Conservation (phyloP, 306 rosid genomes). For the Sicyos baderoa region DNA sequence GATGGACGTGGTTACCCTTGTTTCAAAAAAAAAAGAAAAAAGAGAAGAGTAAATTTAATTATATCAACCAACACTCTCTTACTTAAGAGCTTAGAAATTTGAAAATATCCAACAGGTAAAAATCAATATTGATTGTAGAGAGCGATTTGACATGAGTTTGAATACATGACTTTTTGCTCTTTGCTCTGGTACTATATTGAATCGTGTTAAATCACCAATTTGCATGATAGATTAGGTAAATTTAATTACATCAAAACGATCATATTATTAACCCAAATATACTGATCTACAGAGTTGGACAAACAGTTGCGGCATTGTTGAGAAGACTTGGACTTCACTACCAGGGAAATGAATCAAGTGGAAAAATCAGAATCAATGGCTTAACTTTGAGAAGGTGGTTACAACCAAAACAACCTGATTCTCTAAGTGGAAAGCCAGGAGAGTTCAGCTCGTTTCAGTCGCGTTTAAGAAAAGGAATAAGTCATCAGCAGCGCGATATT, state of each 20-base stretch:
- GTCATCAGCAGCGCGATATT: constrained; percentile 68
- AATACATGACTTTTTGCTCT: too few species aligned
- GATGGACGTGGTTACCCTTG: too few species aligned
- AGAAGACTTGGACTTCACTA: constrained; percentile 70
- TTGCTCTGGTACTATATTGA: too few species aligned
- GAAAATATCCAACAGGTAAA: too few species aligned
- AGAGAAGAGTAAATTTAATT: too few species aligned
- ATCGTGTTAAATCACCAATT: too few species aligned
- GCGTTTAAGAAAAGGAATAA: constrained; percentile 56
- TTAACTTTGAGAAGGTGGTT: constrained; percentile 59
- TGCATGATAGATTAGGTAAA: too few species aligned
- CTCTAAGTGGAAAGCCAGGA: constrained; percentile 55
- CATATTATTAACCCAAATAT: constrained; percentile 17
- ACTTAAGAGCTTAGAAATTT: too few species aligned
- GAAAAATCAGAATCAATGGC: constrained; percentile 70
- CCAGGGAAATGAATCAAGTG: constrained; percentile 67
- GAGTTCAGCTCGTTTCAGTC: constrained; percentile 46
- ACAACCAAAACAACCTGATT: constrained; percentile 64
- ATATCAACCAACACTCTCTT: too few species aligned
- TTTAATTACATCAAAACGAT: background rate
- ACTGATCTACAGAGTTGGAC: constrained; percentile 62
- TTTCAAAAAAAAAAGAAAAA: too few species aligned
- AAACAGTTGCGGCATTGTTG: constrained; percentile 58
- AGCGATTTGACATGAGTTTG: too few species aligned
- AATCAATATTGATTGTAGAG: too few species aligned